These are phyloP conservation scores for Colletotrichum sp. DNA, from an alignment of 2,329 filamentous ascomycete genomes.

Conservation along the genomic window DNA sequence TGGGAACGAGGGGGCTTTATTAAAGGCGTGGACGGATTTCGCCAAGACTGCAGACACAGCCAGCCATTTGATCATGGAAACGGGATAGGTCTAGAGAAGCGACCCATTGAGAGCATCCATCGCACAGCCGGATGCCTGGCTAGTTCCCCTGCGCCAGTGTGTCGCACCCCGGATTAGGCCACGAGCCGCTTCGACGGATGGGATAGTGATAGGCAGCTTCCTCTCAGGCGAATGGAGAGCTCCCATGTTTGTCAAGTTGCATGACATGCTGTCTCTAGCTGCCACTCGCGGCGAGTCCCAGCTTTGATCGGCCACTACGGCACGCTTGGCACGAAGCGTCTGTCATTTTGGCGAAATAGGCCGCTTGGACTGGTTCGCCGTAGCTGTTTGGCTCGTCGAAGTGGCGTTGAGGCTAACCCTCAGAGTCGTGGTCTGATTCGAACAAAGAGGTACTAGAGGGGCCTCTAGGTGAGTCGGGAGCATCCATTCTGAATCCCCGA, in stretches of 20 bases:
- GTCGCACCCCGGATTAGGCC: slow-evolving; percentile 10
- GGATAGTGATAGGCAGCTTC: neutral
- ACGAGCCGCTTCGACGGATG: neutral
- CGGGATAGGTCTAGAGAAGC: neutral
- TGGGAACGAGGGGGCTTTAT: neutral
- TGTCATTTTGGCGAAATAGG: neutral
- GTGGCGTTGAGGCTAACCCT: neutral
- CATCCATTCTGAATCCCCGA: neutral
- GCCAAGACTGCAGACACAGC: neutral
- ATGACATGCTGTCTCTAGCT: neutral
- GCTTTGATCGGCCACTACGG: neutral
- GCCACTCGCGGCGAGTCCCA: neutral
- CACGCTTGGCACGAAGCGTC: neutral
- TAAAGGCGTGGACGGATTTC: neutral
- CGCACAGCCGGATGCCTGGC: neutral
- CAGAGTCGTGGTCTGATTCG: neutral
- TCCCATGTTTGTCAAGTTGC: neutral
- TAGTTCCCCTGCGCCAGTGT: neutral
- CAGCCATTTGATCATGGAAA: neutral
- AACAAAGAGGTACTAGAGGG: neutral
- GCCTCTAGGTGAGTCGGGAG: neutral
- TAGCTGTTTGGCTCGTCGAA: neutral
- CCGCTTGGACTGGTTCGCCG: neutral
- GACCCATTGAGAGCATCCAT: neutral
- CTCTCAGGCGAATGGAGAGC: neutral